Evolutionary conservation across 2,329 filamentous ascomycete species (phyloP).

Genomic region (Nigrospora sphaerica): DNA sequence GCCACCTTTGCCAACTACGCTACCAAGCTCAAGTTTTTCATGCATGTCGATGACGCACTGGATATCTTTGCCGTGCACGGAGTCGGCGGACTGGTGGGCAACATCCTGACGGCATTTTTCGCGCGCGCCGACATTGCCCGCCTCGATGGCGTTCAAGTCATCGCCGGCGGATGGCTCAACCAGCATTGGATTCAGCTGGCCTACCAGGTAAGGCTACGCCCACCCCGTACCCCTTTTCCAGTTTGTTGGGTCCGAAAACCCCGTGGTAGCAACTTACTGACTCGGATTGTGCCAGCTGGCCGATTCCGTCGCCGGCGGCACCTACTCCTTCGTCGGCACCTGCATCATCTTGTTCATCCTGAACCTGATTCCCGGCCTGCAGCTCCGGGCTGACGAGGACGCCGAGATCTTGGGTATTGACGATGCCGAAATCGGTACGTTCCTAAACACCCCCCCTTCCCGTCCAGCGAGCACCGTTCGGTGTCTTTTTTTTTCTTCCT

Average conservation of each 20-base stretch:
- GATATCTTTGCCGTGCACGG: conserved; percentile 85
- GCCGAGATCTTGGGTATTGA: conserved; percentile 82
- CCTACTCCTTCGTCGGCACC: conserved; percentile 73
- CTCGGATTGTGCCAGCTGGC: conserved; percentile 39
- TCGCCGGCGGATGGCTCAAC: conserved; percentile 76
- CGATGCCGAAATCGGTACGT: conserved; percentile 71
- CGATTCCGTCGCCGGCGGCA: conserved; percentile 68
- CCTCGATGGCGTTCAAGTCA: conserved; percentile 63
- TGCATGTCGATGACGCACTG: conserved; percentile 75
- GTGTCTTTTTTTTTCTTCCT: too few species aligned
- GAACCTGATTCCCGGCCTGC: conserved; percentile 70
- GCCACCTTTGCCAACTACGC: conserved; percentile 80
- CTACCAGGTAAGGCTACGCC: conserved; percentile 47
- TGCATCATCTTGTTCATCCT: conserved; percentile 74
- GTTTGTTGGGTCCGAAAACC: too few species aligned
- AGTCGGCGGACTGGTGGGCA: conserved; percentile 71
- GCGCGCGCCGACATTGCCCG: conserved; percentile 79
- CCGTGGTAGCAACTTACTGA: too few species aligned
- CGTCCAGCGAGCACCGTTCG: too few species aligned
- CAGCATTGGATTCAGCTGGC: conserved; percentile 76
- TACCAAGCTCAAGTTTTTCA: conserved; percentile 81
- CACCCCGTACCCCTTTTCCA: too few species aligned
- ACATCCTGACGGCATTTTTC: conserved; percentile 74
- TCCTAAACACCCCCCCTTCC: too few species aligned
- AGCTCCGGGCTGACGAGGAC: conserved; percentile 67